A percentile compares a stretch with the other conserved stretches of the same genome.
phyloP scores from a whole-genome alignment of 495 filamentous ascomycete species.

The Lepidopterella palustris region DNA sequence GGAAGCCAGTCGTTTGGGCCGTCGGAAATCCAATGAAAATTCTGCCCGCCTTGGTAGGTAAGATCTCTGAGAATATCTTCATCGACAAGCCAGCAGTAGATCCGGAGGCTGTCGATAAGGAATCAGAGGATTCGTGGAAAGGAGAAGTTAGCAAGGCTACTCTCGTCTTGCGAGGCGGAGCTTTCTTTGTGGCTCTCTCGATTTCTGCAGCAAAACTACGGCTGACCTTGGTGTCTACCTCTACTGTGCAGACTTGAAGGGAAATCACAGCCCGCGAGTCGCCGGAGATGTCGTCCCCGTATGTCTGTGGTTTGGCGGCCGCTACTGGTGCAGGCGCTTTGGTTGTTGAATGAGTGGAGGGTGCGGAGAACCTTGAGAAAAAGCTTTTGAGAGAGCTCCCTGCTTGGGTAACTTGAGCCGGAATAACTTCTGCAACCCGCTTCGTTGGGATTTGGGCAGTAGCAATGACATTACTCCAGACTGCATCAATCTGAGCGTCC shows the following conservation, averaged over 20 bases:
- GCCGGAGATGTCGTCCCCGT: constrained; percentile 59
- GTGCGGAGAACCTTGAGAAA: constrained; percentile 49
- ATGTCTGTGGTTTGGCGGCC: constrained; percentile 41
- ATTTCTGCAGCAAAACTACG: constrained; percentile 69
- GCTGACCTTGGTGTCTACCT: constrained; percentile 64
- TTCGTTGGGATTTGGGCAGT: constrained; percentile 21
- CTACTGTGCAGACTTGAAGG: constrained; percentile 76
- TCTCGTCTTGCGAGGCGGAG: constrained; percentile 78
- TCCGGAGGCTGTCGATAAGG: constrained; percentile 42
- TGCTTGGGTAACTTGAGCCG: constrained; percentile 26
- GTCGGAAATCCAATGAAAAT: constrained; percentile 98
- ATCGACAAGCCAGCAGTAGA: constrained; percentile 50
- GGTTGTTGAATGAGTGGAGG: constrained; percentile 35
- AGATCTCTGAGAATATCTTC: constrained; percentile 82
- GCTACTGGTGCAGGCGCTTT: constrained; percentile 47
- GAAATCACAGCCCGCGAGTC: constrained; percentile 70
- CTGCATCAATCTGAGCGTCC: constrained; percentile 82
- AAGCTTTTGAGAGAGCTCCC: constrained; percentile 65
- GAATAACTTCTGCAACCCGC: constrained; percentile 18
- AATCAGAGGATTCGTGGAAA: constrained; percentile 68
- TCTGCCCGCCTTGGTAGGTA: constrained; percentile 78
- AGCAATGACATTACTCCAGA: constrained; percentile 83
- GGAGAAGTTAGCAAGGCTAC: constrained; percentile 85
- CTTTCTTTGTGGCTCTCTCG: constrained; percentile 95
- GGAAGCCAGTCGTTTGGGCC: constrained; percentile 88